phyloP scores from a whole-genome alignment of 108 stramenopile species.

The Conticribra weissflogii region DNA sequence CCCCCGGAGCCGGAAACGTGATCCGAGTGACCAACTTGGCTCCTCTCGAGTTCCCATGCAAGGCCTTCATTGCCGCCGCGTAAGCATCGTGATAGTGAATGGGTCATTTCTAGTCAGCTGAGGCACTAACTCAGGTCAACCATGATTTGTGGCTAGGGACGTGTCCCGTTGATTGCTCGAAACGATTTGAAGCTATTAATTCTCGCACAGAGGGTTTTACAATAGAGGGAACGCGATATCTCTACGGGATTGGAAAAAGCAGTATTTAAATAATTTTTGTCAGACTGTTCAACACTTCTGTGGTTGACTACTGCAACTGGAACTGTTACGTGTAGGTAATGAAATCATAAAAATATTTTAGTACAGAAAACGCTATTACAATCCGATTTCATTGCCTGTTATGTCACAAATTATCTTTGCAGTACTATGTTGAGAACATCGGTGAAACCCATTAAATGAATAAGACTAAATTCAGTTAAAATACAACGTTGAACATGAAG shows the following conservation, averaged over 20 bases:
- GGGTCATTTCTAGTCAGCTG: neutral
- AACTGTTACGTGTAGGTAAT: slow-evolving; percentile 1
- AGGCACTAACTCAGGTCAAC: neutral
- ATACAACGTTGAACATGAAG: too few species aligned
- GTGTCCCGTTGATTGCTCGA: neutral
- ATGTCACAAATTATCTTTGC: too few species aligned
- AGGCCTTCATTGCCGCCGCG: slow-evolving; percentile 52
- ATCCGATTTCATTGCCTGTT: too few species aligned
- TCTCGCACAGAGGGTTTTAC: neutral
- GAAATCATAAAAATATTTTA: neutral
- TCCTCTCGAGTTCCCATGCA: slow-evolving; percentile 61
- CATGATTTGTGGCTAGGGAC: neutral
- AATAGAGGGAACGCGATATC: neutral
- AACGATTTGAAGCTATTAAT: neutral
- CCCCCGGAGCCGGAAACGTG: slow-evolving; percentile 54
- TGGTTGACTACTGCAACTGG: neutral
- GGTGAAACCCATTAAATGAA: too few species aligned
- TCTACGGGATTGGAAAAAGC: neutral
- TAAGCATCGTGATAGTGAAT: slow-evolving; percentile 15
- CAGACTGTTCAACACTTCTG: neutral
- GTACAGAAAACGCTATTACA: neutral
- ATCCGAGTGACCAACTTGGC: slow-evolving; percentile 60
- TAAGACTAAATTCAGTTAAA: too few species aligned
- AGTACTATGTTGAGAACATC: too few species aligned
- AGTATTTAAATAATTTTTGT: neutral